Conservation (phyloP, 768 basidiomycete species). For the Amanita muscaria region DNA sequence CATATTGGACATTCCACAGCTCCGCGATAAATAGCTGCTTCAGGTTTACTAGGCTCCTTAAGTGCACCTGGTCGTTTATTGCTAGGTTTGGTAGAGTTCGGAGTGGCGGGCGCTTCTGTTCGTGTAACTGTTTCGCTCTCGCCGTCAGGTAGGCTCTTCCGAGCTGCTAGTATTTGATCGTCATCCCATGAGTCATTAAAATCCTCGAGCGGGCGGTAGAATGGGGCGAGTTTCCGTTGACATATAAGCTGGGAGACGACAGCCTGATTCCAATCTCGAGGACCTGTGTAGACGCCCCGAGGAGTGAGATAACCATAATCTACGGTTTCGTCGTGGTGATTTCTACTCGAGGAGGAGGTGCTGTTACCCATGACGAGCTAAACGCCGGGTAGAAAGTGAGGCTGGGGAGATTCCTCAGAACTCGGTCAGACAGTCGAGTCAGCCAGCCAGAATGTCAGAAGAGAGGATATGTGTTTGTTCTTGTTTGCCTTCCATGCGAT, state of each 20-base stretch:
- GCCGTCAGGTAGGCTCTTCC: constrained; percentile 56
- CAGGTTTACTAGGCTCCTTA: constrained; percentile 65
- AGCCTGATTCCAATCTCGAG: constrained; percentile 83
- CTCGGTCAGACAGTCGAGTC: constrained; percentile 3
- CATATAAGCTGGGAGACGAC: constrained; percentile 83
- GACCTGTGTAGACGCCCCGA: constrained; percentile 79
- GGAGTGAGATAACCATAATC: constrained; percentile 77
- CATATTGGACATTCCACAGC: constrained; percentile 97
- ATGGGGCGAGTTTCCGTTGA: constrained; percentile 85
- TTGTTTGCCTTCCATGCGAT: constrained; percentile 4
- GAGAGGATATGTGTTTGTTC: constrained; percentile 4
- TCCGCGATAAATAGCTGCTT: constrained; percentile 74
- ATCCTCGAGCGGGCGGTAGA: constrained; percentile 93
- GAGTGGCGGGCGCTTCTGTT: constrained; percentile 31
- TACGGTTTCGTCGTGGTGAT: constrained; percentile 73
- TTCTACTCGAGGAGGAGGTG: constrained; percentile 64
- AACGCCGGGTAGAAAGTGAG: neutral
- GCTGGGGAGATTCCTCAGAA: neutral
- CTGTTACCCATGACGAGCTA: constrained; percentile 64
- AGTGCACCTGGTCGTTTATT: constrained; percentile 45
- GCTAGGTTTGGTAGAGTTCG: constrained; percentile 29
- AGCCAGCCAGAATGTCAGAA: constrained; percentile 5
- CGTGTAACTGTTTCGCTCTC: constrained; percentile 42
- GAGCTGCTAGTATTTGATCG: constrained; percentile 73
- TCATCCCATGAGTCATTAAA: constrained; percentile 86